Percentiles rank a stretch among this genome's conserved stretches.
phyloP scores from a whole-genome alignment of 78 protist species.

The Capsaspora owczarzaki region DNA sequence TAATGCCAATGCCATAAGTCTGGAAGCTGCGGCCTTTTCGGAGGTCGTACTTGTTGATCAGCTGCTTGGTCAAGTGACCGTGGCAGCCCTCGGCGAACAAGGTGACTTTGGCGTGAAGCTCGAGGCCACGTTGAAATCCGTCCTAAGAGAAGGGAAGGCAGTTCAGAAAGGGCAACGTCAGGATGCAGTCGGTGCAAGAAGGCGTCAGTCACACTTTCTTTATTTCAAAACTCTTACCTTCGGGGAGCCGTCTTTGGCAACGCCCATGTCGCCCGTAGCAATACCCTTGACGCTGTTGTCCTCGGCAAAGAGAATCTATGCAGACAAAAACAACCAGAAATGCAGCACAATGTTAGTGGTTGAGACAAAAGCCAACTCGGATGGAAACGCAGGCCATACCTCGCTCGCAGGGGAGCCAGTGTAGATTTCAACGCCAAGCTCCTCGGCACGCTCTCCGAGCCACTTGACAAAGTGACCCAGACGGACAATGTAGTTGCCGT shows the following conservation, averaged over 20 bases:
- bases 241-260: constrained; percentile 67
- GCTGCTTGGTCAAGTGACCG: constrained; percentile 73
- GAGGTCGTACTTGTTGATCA: constrained; percentile 56
- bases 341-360: too few relatives aligned
- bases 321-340: neutral
- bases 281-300: constrained; percentile 70
- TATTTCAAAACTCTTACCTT: neutral
- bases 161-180: neutral
- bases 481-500: constrained; percentile 88
- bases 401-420: constrained; percentile 83
- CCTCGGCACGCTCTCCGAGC: constrained; percentile 87
- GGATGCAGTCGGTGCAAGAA: neutral
- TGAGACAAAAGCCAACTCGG: neutral
- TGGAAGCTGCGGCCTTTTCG: constrained; percentile 61
- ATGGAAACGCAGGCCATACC: neutral
- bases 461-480: constrained; percentile 72
- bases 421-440: constrained; percentile 88
- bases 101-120: constrained; percentile 75
- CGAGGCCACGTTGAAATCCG: constrained; percentile 84
- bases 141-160: constrained; percentile 22
- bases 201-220: neutral
- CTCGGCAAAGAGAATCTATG: constrained; percentile 31
- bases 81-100: constrained; percentile 90
- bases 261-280: constrained; percentile 81
- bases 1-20: constrained; percentile 90